Conservation (phyloP, 768 basidiomycete genomes). For the Hygrophorus pudorinus region DNA sequence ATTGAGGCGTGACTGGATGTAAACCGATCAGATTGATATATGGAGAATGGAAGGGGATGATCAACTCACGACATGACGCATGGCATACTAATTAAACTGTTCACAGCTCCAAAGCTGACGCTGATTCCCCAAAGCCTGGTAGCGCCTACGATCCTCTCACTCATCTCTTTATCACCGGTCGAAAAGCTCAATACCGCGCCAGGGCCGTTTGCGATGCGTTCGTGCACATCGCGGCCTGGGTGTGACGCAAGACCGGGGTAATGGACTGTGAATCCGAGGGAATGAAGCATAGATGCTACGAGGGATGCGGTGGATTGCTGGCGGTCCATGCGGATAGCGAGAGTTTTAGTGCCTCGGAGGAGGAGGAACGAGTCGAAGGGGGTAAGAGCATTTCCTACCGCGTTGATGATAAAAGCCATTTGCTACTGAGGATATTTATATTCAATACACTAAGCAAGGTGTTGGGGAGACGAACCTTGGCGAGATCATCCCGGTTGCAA, state of each 20-base stretch:
- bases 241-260: slow-evolving; percentile 86
- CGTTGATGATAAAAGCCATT: slow-evolving; percentile 86
- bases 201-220: slow-evolving; percentile 80
- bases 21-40: slow-evolving; percentile 7
- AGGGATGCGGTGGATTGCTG: slow-evolving; percentile 76
- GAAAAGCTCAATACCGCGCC: slow-evolving; percentile 94
- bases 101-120: slow-evolving; percentile 97
- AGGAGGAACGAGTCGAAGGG: slow-evolving; percentile 97
- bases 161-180: slow-evolving; percentile 83
- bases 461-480: slow-evolving; percentile 44
- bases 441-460: slow-evolving; percentile 5
- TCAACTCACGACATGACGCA: slow-evolving; percentile 95
- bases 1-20: slow-evolving; percentile 85
- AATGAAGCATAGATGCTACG: slow-evolving; percentile 79
- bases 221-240: slow-evolving; percentile 81
- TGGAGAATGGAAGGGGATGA: slow-evolving; percentile 6
- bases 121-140: slow-evolving; percentile 95
- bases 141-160: slow-evolving; percentile 86
- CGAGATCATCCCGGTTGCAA: slow-evolving; percentile 85
- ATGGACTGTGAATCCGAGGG: slow-evolving; percentile 81
- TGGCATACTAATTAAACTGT: slow-evolving; percentile 97
- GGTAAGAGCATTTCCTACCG: slow-evolving; percentile 87
- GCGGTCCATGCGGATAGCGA: slow-evolving; percentile 91
- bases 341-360: slow-evolving; percentile 90
- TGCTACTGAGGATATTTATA: slow-evolving; percentile 34